phyloP scores from a whole-genome alignment of 192 early-diverging fungal species.

The Backusella psychrophila region DNA sequence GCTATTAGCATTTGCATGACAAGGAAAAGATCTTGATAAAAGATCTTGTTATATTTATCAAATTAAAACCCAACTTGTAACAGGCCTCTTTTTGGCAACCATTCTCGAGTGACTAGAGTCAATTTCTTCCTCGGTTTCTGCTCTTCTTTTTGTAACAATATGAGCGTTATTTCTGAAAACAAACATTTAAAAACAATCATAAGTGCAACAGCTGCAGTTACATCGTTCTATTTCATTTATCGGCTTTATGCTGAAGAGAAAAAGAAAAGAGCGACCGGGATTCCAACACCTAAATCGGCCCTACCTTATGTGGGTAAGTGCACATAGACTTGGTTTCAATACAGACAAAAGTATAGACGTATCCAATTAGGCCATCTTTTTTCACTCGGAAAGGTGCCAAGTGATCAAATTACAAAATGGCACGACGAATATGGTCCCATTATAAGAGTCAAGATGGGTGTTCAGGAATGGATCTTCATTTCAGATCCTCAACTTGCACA shows the following conservation, averaged over 20 bases:
- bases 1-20: too few species aligned
- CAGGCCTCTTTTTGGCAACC: too few species aligned
- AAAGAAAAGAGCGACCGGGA: not conserved
- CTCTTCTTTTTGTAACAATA: not conserved
- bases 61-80: too few species aligned
- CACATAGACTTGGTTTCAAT: too few species aligned
- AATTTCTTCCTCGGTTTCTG: too few species aligned
- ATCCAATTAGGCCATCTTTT: not conserved
- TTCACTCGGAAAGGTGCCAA: not conserved
- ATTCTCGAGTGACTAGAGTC: too few species aligned
- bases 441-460: slow-evolving; percentile 1
- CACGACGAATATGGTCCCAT: slow-evolving; percentile 3
- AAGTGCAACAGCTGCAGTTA: not conserved
- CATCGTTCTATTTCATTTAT: not conserved
- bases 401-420: not conserved
- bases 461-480: slow-evolving; percentile 11
- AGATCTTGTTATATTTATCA: too few species aligned
- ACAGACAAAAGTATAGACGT: too few species aligned
- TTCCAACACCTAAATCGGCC: not conserved
- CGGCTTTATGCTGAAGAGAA: not conserved
- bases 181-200: not conserved
- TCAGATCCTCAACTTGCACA: slow-evolving; percentile 7
- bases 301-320: too few species aligned
- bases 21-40: too few species aligned
- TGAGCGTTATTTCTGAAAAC: not conserved